Conservation (phyloP, 352 stramenopile genomes). For the Phytophthora quininea region DNA sequence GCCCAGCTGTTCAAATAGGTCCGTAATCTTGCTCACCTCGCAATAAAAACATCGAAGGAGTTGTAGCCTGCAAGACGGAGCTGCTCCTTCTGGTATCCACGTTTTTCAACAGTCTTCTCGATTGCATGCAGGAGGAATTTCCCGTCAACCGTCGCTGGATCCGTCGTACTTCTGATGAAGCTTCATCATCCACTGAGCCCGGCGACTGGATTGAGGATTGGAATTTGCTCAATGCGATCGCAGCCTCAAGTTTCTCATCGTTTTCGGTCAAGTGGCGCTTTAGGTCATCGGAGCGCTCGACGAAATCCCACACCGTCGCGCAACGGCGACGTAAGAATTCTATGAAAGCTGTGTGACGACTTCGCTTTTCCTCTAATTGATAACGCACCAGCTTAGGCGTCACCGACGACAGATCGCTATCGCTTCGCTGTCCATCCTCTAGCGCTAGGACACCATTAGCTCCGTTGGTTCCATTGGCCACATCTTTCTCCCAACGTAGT, state of each 20-base stretch:
- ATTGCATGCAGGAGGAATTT: slow-evolving; percentile 80
- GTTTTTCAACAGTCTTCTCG: slow-evolving; percentile 69
- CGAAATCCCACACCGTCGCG: slow-evolving; percentile 60
- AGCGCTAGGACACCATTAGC: slow-evolving; percentile 17
- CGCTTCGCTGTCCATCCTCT: slow-evolving; percentile 14
- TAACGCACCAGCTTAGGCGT: slow-evolving; percentile 88
- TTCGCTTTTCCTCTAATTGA: slow-evolving; percentile 82
- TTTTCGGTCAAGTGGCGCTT: slow-evolving; percentile 62
- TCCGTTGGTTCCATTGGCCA: not conserved
- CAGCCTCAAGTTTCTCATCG: slow-evolving; percentile 79
- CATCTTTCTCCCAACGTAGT: slow-evolving; percentile 72
- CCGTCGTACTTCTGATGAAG: slow-evolving; percentile 25
- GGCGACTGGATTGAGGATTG: slow-evolving; percentile 61
- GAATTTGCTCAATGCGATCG: slow-evolving; percentile 79
- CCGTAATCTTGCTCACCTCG: slow-evolving; percentile 81
- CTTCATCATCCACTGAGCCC: slow-evolving; percentile 25
- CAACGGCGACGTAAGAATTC: slow-evolving; percentile 73
- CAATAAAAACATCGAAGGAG: slow-evolving; percentile 90
- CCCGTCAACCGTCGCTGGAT: slow-evolving; percentile 51
- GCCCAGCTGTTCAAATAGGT: slow-evolving; percentile 67
- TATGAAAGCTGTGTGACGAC: slow-evolving; percentile 63
- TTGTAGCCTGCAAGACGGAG: slow-evolving; percentile 84
- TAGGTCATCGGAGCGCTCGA: slow-evolving; percentile 59
- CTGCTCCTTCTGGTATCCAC: slow-evolving; percentile 81
- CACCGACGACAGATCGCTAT: slow-evolving; percentile 41